These are phyloP conservation scores for Hyphopichia khmerensis DNA, from an alignment of 1,139 yeast genomes.

Conservation along the genomic window DNA sequence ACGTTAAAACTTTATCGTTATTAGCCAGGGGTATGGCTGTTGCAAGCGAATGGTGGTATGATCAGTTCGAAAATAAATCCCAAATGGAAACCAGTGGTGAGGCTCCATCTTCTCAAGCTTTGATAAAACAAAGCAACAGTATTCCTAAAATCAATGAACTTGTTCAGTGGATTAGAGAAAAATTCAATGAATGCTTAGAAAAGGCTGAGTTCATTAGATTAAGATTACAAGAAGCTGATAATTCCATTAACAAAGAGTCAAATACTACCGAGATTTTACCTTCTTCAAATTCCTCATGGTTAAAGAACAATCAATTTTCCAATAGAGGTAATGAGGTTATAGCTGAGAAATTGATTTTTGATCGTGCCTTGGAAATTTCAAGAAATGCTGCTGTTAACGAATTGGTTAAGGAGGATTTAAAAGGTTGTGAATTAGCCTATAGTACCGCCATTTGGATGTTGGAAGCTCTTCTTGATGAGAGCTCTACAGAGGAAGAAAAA, in stretches of 20 bases:
- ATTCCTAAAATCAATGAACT: conserved; percentile 61
- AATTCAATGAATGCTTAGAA: conserved; percentile 84
- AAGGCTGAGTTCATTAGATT: conserved; percentile 77
- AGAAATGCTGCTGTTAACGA: conserved; percentile 89
- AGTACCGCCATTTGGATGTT: conserved; percentile 95
- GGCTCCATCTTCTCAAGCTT: background rate
- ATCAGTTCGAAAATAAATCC: conserved; percentile 29
- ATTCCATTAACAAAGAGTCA: conserved; percentile 16
- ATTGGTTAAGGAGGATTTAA: conserved; percentile 69
- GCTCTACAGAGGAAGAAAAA: conserved; percentile 30
- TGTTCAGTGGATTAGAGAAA: conserved; percentile 90
- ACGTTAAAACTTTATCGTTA: conserved; percentile 78
- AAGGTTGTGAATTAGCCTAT: conserved; percentile 83
- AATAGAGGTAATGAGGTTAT: conserved; percentile 29
- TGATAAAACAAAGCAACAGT: conserved; percentile 6
- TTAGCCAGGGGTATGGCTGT: conserved; percentile 82
- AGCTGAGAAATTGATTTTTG: conserved; percentile 86
- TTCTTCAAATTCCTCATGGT: conserved; percentile 5
- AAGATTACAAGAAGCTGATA: conserved; percentile 53
- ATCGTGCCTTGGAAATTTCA: conserved; percentile 90
- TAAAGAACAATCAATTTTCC: background rate
- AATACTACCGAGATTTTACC: conserved; percentile 2
- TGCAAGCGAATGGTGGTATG: conserved; percentile 88
- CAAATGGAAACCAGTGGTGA: background rate
- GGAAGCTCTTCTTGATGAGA: conserved; percentile 74